A percentile compares a stretch with the other conserved stretches of the same genome.
These are phyloP conservation scores for Chlorella sp. DNA, from an alignment of 139 green algal genomes.

Conservation along the genomic window DNA sequence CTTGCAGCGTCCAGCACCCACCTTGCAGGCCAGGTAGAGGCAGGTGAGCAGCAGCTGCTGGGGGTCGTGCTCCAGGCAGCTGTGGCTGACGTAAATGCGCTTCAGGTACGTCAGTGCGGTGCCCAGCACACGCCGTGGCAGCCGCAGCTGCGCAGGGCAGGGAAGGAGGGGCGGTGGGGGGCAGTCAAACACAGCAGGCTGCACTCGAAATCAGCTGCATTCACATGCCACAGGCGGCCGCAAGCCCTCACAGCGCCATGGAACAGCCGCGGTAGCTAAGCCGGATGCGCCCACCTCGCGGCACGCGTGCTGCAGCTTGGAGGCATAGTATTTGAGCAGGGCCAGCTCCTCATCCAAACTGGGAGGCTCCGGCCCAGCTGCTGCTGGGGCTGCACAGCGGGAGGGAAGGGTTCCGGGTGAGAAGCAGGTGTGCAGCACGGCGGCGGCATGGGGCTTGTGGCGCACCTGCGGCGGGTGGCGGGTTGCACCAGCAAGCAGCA, in stretches of 20 bases:
- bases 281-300: too few species aligned
- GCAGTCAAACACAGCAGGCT: too few species aligned
- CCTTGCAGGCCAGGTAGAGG: constrained; percentile 88
- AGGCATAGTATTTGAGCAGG: constrained; percentile 60
- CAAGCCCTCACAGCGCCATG: too few species aligned
- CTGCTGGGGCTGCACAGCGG: background rate
- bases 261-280: too few species aligned
- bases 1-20: constrained; percentile 12
- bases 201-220: too few species aligned
- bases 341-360: constrained; percentile 48
- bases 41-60: constrained; percentile 73
- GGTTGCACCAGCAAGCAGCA: background rate
- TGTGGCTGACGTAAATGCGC: constrained; percentile 74
- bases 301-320: constrained; percentile 56
- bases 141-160: constrained; percentile 14
- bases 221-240: too few species aligned
- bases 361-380: constrained; percentile 22
- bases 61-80: constrained; percentile 72
- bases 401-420: background rate
- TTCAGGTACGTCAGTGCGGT: constrained; percentile 75
- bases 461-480: too few species aligned
- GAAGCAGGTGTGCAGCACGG: background rate
- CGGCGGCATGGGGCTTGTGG: too few species aligned
- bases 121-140: constrained; percentile 73
- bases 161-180: too few species aligned